phyloP scores from a whole-genome alignment of 2,329 filamentous ascomycete genomes.

The Xylariaceae sp. region DNA sequence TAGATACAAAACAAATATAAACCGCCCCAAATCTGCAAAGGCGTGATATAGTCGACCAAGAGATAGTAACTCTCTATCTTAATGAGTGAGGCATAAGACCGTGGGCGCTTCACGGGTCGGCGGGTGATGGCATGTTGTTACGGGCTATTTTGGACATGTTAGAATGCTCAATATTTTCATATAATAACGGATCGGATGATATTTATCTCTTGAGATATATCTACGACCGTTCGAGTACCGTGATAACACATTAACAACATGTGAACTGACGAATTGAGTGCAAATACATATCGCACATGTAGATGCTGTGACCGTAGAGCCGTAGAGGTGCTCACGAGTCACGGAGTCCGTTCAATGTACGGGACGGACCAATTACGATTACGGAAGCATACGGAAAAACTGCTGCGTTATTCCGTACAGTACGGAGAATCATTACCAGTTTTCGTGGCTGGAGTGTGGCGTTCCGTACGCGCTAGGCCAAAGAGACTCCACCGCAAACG shows the following conservation, averaged over 20 bases:
- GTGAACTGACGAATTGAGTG: background rate
- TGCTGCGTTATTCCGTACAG: background rate
- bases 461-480: background rate
- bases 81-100: background rate
- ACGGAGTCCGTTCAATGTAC: background rate
- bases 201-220: background rate
- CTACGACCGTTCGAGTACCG: no score
- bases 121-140: background rate
- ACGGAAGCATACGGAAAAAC: background rate
- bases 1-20: no score
- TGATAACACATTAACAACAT: no score
- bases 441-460: background rate
- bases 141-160: background rate
- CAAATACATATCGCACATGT: background rate
- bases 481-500: background rate
- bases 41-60: no score
- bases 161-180: no score
- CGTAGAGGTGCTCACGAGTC: no score
- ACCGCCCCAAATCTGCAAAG: no score
- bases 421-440: background rate
- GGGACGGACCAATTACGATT: background rate
- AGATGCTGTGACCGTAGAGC: no score
- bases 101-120: background rate
- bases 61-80: no score
- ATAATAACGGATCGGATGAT: no score